Evolutionary conservation across 179 eudicot species (phyloP), one percentile per base, ranked within the genome.

Genomic region (Monotropa hypopitys): DNA sequence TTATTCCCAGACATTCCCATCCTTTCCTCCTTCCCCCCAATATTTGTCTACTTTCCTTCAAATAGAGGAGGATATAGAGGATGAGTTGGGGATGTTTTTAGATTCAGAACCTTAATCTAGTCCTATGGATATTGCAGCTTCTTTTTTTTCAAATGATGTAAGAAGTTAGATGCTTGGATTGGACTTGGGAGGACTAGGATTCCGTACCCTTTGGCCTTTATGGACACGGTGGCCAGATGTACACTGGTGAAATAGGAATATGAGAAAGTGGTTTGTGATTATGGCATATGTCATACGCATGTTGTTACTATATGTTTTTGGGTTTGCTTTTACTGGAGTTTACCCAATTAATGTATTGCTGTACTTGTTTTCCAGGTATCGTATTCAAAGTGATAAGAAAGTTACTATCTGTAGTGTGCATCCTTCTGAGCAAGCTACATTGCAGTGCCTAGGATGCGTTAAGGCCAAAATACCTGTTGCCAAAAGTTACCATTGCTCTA

Each of bases 401-500:
- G 91, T 94, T 82, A 85, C 92, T 16, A 87, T 93, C 66, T 94
- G 98, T 77, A 92, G 97, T 76, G 86, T 94, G 45, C 98, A 94
- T 87, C 98, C 98, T 32, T 87, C 97, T 28, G 99, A 93, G 82
- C 95, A 87, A 82, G 99, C 99, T 65, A 95, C 97, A 45, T 77
- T 95, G 74, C 99, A 95, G 85, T 95, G 99, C 84, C 75, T 93
- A 79, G 99, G 97, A 53, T 95, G 99, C 76, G 79, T 93, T 7
- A 95, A 95, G 87, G 95, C 91, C 67, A 93, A 91, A 81, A 84
- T 95, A 73, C 97, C 97, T 66, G 85, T 85, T 81, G 54, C 90
- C 50, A 95, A 95, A 86, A 95, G 99, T 78, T 95, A 93, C 79
- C 99, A 95, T 81, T 95, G 99, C 83, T 85, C 99, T 66, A 82